Percentiles rank a stretch among this genome's conserved stretches.
Conservation (phyloP, 108 stramenopile genomes). For the Pseudonitzschia multistriata region DNA sequence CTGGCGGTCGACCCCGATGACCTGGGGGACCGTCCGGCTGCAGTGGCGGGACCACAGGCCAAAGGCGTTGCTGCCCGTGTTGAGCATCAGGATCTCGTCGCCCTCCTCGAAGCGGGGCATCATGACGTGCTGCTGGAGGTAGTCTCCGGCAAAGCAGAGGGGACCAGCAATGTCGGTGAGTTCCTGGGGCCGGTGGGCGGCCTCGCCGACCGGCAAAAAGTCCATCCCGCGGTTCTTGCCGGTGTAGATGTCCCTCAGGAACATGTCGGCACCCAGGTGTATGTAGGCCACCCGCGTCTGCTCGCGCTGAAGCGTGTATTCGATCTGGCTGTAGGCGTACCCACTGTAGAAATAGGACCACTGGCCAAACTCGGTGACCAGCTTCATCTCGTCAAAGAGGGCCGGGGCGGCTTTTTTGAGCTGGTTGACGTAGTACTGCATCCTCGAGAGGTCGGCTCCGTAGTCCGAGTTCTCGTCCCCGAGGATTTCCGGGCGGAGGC, state of each 20-base stretch:
- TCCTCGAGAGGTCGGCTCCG: not conserved
- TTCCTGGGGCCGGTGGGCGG: not conserved
- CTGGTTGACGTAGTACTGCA: conserved; percentile 8
- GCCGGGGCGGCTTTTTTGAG: conserved; percentile 3
- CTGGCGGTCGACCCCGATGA: conserved; percentile 10
- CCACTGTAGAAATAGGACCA: conserved; percentile 7
- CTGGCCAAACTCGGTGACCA: conserved; percentile 10
- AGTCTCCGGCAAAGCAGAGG: conserved; percentile 6
- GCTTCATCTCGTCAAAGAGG: conserved; percentile 4
- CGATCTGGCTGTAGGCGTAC: conserved; percentile 9
- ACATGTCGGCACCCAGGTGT: conserved; percentile 13
- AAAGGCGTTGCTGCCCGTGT: conserved; percentile 5
- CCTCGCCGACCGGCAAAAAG: conserved; percentile 3
- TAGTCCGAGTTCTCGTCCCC: not conserved
- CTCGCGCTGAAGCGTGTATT: not conserved
- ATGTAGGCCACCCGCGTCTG: conserved; percentile 8
- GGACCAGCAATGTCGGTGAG: conserved; percentile 12
- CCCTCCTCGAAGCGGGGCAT: conserved; percentile 10
- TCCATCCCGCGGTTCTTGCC: conserved; percentile 3
- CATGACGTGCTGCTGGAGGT: conserved; percentile 1
- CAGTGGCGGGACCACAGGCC: conserved; percentile 13
- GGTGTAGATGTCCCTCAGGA: conserved; percentile 4
- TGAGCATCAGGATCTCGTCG: conserved; percentile 5
- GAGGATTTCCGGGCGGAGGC: conserved; percentile 4
- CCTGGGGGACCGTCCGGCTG: conserved; percentile 1